Base-by-base conservation (phyloP, 139 green algal genomes). In the Chlorella sp. region DNA sequence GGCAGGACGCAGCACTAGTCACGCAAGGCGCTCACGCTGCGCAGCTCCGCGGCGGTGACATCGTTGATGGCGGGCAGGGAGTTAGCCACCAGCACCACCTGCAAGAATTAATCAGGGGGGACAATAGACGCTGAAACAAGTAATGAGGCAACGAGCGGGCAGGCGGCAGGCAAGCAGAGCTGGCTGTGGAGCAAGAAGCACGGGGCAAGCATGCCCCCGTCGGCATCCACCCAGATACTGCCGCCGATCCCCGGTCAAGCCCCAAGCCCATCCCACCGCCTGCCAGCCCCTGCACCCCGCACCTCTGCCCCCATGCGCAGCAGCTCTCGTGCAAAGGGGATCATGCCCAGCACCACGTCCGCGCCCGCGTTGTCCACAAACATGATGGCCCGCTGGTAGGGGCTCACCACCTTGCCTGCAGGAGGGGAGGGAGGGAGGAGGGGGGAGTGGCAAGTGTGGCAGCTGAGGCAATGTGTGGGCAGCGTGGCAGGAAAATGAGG, bases 351-450 rank as follows among this genome's bases (percentile, higher is more conserved):
- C 73, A 99, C 95, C 0, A 97, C 86, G 85, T 99, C 97, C 0
- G 97, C 97, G 0, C 97, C 97, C 44, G 89, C 90, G 89, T 99
- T 99, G 91, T 99, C 97, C 26, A 98, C 94, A 89, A 99, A 98
- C 82, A 99, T 96, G 85, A 99, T 89, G 36, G 95, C 95, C 20
- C 95, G 90, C 28, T 90, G 85, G 80, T 93, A 97, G 11, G 92
- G 91, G 14, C 76, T 84, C 26, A 67, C 28, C 16, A 87, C 69
- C 22, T 73, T 46, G 40, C 72, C 88, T 86, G 77, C 78, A 78
- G 6, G 22, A 3, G 51, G 16, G 51, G 16, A 3, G 13, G 11
- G 30, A n/a, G 70, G 6, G 16, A 38, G 38, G 16, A 16, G 43
- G 44, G 13, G n/a, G 38, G 22, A 70, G 9, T 13, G 30, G 24